Percentiles rank a stretch among this genome's conserved stretches.
Evolutionary conservation across 192 early-diverging fungal species (phyloP).

Genomic region (Coemansia brasiliensis): DNA sequence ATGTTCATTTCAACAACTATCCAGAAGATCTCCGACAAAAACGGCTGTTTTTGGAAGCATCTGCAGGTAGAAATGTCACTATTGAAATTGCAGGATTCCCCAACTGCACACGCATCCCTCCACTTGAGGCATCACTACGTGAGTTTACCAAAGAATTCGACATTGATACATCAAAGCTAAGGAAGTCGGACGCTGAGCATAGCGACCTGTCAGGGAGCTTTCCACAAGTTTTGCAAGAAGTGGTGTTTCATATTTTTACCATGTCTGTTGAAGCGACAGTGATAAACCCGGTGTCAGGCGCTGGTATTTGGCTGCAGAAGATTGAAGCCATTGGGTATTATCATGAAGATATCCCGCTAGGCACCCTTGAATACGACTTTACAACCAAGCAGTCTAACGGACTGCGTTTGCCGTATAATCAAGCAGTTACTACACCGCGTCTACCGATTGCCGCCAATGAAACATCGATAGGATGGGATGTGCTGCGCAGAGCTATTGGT

Average conservation of each 20-base stretch:
- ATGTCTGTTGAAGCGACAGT: conserved; percentile 46
- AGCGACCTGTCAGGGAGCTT: neutral
- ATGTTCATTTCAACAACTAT: conserved; percentile 42
- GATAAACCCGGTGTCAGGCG: conserved; percentile 42
- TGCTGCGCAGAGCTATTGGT: conserved; percentile 38
- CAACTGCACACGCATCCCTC: conserved; percentile 36
- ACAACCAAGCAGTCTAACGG: conserved; percentile 13
- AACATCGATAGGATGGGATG: conserved; percentile 52
- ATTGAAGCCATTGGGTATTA: conserved; percentile 42
- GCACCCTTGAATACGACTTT: conserved; percentile 41
- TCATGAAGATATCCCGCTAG: conserved; percentile 28
- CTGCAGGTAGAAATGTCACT: conserved; percentile 23
- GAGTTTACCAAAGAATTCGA: conserved; percentile 22
- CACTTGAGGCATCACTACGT: conserved; percentile 39
- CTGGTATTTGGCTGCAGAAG: conserved; percentile 36
- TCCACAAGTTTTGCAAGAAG: conserved; percentile 26
- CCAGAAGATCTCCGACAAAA: conserved; percentile 34
- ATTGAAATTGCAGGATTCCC: conserved; percentile 37
- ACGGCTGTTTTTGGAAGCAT: conserved; percentile 36
- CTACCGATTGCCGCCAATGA: conserved; percentile 38
- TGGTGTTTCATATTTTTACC: conserved; percentile 35
- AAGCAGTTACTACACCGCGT: conserved; percentile 26
- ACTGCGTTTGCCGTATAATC: conserved; percentile 28
- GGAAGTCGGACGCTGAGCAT: neutral
- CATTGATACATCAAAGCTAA: conserved; percentile 26